These are phyloP conservation scores for Sanghuangporus baumii DNA, from an alignment of 1,284 basidiomycete species.

Conservation along the genomic window DNA sequence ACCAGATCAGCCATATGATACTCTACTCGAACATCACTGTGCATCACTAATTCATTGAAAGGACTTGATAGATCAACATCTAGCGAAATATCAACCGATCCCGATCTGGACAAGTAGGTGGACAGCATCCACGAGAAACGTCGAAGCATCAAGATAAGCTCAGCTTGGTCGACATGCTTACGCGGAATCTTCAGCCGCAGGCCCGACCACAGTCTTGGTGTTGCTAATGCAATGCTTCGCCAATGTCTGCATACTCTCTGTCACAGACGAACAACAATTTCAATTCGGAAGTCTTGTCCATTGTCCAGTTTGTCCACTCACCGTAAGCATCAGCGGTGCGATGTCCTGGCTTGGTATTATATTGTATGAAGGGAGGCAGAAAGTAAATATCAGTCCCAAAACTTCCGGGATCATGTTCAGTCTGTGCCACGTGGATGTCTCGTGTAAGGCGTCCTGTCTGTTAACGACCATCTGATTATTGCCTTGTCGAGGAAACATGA, in stretches of 20 bases:
- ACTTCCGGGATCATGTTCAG: background rate
- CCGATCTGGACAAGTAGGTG: background rate
- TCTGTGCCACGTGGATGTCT: background rate
- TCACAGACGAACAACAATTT: background rate
- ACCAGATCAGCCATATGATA: background rate
- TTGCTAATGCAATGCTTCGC: conserved; percentile 1
- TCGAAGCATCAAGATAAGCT: background rate
- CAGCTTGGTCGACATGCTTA: background rate
- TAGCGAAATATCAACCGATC: background rate
- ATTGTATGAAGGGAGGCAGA: background rate
- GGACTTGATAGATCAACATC: background rate
- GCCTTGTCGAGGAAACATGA: too few species aligned
- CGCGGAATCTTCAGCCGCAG: background rate
- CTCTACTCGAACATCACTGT: background rate
- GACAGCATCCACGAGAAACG: background rate
- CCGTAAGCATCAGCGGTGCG: background rate
- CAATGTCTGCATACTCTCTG: background rate
- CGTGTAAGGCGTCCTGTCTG: too few species aligned
- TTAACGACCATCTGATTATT: too few species aligned
- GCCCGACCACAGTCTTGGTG: conserved; percentile 4
- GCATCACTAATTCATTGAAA: background rate
- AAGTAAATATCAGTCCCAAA: background rate
- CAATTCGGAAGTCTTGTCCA: background rate
- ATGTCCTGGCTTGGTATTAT: background rate
- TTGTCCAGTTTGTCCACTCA: background rate